phyloP scores from a whole-genome alignment of 371 early-diverging fungal species.

The Syncephalastrum contaminatum region DNA sequence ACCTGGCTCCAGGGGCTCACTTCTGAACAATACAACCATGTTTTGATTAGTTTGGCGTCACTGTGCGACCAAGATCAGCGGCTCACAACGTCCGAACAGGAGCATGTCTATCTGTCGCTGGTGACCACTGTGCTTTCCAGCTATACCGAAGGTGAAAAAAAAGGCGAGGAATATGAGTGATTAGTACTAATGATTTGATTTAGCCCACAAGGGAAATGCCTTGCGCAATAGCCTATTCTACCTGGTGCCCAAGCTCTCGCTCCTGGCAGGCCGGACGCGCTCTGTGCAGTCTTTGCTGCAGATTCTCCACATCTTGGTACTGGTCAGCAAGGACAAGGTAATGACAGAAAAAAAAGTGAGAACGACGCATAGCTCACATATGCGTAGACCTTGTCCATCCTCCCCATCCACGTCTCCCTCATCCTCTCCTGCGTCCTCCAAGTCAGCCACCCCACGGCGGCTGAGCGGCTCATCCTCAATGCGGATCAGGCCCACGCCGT shows the following conservation, averaged over 20 bases:
- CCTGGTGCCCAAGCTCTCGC: too few species aligned
- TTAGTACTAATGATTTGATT: too few species aligned
- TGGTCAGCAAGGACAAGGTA: neutral
- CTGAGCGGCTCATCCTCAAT: constrained; percentile 19
- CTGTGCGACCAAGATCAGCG: too few species aligned
- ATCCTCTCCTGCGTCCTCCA: constrained; percentile 34
- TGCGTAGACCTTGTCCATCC: neutral
- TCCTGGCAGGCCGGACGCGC: constrained; percentile 10
- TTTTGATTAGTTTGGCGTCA: constrained; percentile 1
- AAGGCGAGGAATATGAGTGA: too few species aligned
- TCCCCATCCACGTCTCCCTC: constrained; percentile 25
- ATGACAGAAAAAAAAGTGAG: neutral
- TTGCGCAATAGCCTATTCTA: too few species aligned
- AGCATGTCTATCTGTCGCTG: constrained; percentile 31
- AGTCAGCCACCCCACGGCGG: constrained; percentile 28
- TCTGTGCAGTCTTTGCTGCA: constrained; percentile 36
- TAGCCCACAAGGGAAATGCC: too few species aligned
- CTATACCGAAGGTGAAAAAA: too few species aligned
- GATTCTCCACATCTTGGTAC: constrained; percentile 3
- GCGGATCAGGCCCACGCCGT: constrained; percentile 23
- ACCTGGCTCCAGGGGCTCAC: constrained; percentile 29
- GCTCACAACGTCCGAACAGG: constrained; percentile 17
- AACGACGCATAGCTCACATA: too few species aligned
- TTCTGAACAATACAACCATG: constrained; percentile 26
- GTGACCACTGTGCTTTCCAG: constrained; percentile 5